phyloP scores from a whole-genome alignment of 2,329 filamentous ascomycete genomes.

The Aspergillus sp. region DNA sequence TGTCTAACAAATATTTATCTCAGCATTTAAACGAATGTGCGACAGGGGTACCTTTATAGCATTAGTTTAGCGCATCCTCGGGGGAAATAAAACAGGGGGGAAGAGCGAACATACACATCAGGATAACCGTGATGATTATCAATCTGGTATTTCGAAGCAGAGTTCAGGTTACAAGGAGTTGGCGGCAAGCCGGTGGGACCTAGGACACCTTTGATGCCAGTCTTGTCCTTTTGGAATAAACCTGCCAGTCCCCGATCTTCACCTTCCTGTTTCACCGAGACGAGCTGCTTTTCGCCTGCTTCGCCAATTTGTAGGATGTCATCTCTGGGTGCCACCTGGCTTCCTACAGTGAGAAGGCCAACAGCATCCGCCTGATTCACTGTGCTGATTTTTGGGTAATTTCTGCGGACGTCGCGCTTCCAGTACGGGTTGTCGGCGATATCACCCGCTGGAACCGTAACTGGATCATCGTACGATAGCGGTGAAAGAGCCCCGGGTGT shows the following conservation, averaged over 20 bases:
- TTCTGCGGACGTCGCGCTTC: constrained; percentile 85
- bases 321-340: constrained; percentile 74
- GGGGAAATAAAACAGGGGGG: background rate
- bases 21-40: constrained; percentile 42
- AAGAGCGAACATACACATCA: constrained; percentile 58
- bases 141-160: constrained; percentile 63
- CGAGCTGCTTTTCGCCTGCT: constrained; percentile 70
- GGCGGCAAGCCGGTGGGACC: constrained; percentile 81
- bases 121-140: constrained; percentile 66
- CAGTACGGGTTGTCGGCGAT: constrained; percentile 93
- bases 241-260: constrained; percentile 69
- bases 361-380: constrained; percentile 84
- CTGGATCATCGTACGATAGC: constrained; percentile 73
- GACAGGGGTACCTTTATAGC: constrained; percentile 44
- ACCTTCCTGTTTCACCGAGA: constrained; percentile 73
- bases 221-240: constrained; percentile 68
- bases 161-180: constrained; percentile 70
- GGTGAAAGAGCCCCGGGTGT: constrained; percentile 73
- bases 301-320: constrained; percentile 73
- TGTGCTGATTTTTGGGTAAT: constrained; percentile 77
- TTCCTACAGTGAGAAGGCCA: constrained; percentile 80
- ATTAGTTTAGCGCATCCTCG: constrained; percentile 26
- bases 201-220: constrained; percentile 59
- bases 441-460: constrained; percentile 79
- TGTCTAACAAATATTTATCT: constrained; percentile 1